Conservation (phyloP, 768 basidiomycete genomes). For the Boletellus ananiceps region DNA sequence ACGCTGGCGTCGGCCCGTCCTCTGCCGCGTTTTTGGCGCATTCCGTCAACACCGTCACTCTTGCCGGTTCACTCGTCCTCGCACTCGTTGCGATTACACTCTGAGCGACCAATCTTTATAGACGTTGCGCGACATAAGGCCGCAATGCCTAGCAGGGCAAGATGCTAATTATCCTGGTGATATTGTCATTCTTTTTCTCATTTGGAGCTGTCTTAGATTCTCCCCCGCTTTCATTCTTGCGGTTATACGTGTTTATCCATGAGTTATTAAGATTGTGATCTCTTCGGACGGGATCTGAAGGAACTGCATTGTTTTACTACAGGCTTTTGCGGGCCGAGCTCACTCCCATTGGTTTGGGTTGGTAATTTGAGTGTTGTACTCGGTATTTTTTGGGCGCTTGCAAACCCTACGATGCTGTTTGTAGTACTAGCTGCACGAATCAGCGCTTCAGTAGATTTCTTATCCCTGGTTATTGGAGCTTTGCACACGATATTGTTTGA, state of each 20-base stretch:
- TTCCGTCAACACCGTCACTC: slow-evolving; percentile 19
- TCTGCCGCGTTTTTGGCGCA: slow-evolving; percentile 25
- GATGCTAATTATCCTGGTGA: slow-evolving; percentile 23
- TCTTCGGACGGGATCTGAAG: slow-evolving; percentile 12
- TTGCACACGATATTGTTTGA: too few relatives aligned
- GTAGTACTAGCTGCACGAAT: slow-evolving; percentile 13
- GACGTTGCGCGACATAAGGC: slow-evolving; percentile 37
- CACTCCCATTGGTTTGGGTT: slow-evolving; percentile 15
- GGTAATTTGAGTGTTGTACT: slow-evolving; percentile 5
- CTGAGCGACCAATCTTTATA: slow-evolving; percentile 10
- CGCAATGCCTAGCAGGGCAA: slow-evolving; percentile 33
- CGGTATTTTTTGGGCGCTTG: slow-evolving; percentile 10
- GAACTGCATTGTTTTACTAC: slow-evolving; percentile 5
- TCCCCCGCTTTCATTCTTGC: slow-evolving; percentile 2
- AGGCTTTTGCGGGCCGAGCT: slow-evolving; percentile 1
- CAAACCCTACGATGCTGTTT: slow-evolving; percentile 3
- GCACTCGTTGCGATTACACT: slow-evolving; percentile 23
- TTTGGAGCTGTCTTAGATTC: slow-evolving; percentile 12
- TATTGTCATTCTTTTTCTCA: neutral
- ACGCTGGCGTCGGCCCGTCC: slow-evolving; percentile 30
- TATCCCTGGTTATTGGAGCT: too few relatives aligned
- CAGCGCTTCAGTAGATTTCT: too few relatives aligned
- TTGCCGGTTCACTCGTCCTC: slow-evolving; percentile 20
- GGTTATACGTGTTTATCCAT: slow-evolving; percentile 8
- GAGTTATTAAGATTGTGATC: slow-evolving; percentile 9